A percentile compares a stretch with the other conserved stretches of the same genome.
Conservation (phyloP, 345 rosid genomes). For the Dipteronia sinensis region DNA sequence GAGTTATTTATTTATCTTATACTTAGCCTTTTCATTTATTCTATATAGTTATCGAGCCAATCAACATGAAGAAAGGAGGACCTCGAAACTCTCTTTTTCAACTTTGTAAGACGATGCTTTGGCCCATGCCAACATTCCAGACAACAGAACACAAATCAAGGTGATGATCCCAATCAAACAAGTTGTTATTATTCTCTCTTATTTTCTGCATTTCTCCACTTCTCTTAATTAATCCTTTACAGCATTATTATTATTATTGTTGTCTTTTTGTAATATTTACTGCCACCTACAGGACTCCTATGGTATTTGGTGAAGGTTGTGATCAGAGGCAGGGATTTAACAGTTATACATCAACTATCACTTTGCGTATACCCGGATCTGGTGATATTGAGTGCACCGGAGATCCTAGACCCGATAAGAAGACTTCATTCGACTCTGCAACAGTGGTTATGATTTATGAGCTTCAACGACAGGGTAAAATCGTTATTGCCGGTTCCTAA, state of each 20-base stretch:
- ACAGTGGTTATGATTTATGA: conserved; percentile 56
- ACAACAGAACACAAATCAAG: conserved; percentile 54
- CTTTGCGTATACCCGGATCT: conserved; percentile 48
- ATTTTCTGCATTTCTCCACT: not conserved
- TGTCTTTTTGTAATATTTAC: not conserved
- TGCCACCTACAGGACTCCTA: conserved; percentile 40
- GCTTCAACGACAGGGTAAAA: conserved; percentile 50
- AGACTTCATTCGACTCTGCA: conserved; percentile 80
- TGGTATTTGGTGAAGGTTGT: conserved; percentile 47
- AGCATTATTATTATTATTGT: not conserved
- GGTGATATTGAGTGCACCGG: conserved; percentile 58
- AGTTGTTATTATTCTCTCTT: not conserved
- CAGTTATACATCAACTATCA: conserved; percentile 56
- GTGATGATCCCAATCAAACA: conserved; percentile 29
- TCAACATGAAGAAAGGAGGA: conserved; percentile 77
- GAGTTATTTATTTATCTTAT: not conserved
- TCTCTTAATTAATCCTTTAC: not conserved
- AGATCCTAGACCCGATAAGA: conserved; percentile 77
- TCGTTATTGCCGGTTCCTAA: conserved; percentile 32
- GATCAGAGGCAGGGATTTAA: conserved; percentile 43
- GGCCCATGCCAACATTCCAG: conserved; percentile 70
- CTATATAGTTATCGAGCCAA: conserved; percentile 61
- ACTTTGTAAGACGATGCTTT: conserved; percentile 73
- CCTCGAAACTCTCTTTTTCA: conserved; percentile 66
- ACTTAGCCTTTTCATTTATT: not conserved